Evolutionary conservation across 176 grass and related monocot genomes (phyloP), one percentile per base, ranked within the genome.

Genomic region (Paspalum vaginatum): DNA sequence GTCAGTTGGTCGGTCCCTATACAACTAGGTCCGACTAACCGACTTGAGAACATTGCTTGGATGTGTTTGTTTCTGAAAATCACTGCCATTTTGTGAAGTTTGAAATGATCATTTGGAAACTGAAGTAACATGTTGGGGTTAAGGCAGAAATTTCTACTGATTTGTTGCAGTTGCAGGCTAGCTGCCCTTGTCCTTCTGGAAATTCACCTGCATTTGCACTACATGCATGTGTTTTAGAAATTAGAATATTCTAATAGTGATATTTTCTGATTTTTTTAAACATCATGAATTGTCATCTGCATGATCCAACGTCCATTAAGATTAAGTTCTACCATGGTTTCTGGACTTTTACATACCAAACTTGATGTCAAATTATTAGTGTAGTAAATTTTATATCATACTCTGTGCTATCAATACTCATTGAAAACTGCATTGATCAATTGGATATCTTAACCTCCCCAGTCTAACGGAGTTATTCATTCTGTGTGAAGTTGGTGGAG

Each of bases 401-500:
- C 20, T 22, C 8, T 26, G 13, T 26, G 13, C 5, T 43, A 11
- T 47, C 16, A 11, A 0, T 32, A 27, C 13, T 39, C 2, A 57
- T 24, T 37, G 18, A 27, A 0, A 54, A 11, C 10, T 58, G n/a
- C 16, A 75, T 20, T 26, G 13, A 27, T 8, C 26, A 48, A 43
- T 40, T 13, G 7, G 11, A 44, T 52, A 15, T 72, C 14, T 58
- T 14, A 22, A 52, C 48, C 15, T 61, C 1, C 0, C 40, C 0
- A 4, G 61, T 60, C 49, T 85, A 65, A 73, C 17, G 7, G n/a
- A 15, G 27, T 14, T 59, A 13, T 40, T 71, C 4, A 53, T 83
- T 75, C 39, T 65, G 66, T 77, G 44, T 91, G 75, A 79, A 99
- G 96, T 58, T 99, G 60, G 88, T 86, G 57, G 84, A 89, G 27